These are phyloP conservation scores for Pseudocercospora musae DNA, from an alignment of 2,329 filamentous ascomycete genomes.

Conservation along the genomic window DNA sequence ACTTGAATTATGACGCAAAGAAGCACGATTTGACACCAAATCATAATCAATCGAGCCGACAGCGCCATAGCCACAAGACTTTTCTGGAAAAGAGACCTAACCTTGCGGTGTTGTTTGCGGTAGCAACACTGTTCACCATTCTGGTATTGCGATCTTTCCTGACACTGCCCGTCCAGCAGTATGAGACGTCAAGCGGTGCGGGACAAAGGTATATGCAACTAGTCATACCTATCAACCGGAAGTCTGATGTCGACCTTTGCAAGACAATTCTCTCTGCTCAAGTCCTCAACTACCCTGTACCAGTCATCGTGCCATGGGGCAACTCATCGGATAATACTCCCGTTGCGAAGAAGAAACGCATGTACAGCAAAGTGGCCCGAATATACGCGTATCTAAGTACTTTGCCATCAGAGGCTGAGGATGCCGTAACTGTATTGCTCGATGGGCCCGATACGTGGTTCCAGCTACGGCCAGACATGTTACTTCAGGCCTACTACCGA, in stretches of 20 bases:
- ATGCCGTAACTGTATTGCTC: constrained; percentile 4
- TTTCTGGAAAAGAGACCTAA: background rate
- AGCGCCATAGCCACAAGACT: background rate
- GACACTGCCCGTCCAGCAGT: background rate
- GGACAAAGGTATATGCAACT: constrained; percentile 3
- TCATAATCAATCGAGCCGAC: background rate
- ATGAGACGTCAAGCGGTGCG: background rate
- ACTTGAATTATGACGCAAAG: background rate
- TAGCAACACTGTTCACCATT: background rate
- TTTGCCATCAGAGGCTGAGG: constrained; percentile 1
- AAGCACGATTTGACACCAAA: background rate
- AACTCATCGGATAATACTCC: background rate
- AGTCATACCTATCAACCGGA: constrained; percentile 4
- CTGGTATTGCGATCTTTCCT: background rate
- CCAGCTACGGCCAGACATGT: constrained; percentile 16
- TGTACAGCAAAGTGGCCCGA: background rate
- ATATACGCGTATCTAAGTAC: constrained; percentile 6
- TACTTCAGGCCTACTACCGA: constrained; percentile 3
- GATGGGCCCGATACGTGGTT: constrained; percentile 10
- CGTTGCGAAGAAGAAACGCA: constrained; percentile 29
- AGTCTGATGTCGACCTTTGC: constrained; percentile 4
- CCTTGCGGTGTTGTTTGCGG: background rate
- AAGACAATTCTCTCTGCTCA: constrained; percentile 8
- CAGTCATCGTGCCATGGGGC: constrained; percentile 3
- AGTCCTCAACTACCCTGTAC: constrained; percentile 10